These are phyloP conservation scores for Penicillium frequentans DNA, from an alignment of 2,329 filamentous ascomycete species.

Conservation along the genomic window DNA sequence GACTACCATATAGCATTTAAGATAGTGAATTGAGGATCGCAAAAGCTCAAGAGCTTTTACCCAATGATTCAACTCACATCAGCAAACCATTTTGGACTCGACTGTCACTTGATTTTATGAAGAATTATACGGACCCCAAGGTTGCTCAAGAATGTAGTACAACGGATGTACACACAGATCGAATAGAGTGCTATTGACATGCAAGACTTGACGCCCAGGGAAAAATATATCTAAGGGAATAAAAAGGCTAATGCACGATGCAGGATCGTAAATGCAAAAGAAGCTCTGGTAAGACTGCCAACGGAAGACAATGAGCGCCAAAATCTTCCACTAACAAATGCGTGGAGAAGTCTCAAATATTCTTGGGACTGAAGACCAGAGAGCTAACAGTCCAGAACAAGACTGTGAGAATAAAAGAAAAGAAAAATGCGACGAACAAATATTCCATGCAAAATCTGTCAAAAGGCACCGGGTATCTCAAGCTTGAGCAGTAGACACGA, in stretches of 20 bases:
- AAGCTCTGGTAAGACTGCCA: background rate
- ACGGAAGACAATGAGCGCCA: background rate
- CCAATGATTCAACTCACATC: too few species aligned
- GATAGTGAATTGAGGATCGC: too few species aligned
- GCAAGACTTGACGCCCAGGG: background rate
- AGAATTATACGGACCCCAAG: background rate
- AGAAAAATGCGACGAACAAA: slow-evolving; percentile 10
- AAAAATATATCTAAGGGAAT: background rate
- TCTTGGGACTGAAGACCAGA: background rate
- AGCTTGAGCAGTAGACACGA: slow-evolving; percentile 17
- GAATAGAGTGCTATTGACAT: slow-evolving; percentile 1
- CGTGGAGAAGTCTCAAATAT: background rate
- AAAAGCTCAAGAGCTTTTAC: too few species aligned
- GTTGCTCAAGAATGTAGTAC: background rate
- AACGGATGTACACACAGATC: background rate
- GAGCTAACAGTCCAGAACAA: background rate
- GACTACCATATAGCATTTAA: too few species aligned
- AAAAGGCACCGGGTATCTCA: slow-evolving; percentile 22
- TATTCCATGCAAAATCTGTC: slow-evolving; percentile 2
- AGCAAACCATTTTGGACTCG: too few species aligned
- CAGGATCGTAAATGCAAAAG: background rate
- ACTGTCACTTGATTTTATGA: background rate
- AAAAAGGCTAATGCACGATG: slow-evolving; percentile 14
- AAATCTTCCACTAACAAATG: background rate
- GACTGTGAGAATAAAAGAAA: background rate